Evolutionary conservation across 179 eudicot species (phyloP).

Genomic region (Vitellaria paradoxa): DNA sequence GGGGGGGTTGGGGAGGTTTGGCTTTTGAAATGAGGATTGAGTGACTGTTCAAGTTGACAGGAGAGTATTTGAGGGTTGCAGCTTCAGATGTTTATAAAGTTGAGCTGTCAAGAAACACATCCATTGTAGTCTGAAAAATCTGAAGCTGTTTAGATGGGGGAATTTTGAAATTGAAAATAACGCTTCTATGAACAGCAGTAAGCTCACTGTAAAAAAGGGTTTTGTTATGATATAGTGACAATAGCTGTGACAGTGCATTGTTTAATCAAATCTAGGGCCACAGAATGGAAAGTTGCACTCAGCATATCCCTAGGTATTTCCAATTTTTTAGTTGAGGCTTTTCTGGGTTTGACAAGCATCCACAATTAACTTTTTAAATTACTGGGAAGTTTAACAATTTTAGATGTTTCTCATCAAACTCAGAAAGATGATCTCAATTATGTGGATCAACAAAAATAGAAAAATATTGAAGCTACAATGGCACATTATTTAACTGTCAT

Average conservation of each 20-base stretch:
- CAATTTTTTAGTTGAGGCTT: background rate
- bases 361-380: background rate
- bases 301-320: background rate
- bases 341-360: background rate
- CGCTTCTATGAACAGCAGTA: background rate
- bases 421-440: background rate
- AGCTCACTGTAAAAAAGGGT: background rate
- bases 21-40: background rate
- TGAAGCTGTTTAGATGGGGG: background rate
- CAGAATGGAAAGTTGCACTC: background rate
- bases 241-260: background rate
- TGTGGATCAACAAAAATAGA: background rate
- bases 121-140: background rate
- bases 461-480: background rate
- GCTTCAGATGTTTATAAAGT: background rate
- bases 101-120: background rate
- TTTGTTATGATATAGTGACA: background rate
- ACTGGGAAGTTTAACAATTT: background rate
- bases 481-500: background rate
- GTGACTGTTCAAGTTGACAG: background rate
- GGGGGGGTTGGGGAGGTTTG: background rate
- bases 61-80: too few relatives aligned
- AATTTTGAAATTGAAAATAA: background rate
- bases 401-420: background rate
- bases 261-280: background rate